These are phyloP conservation scores for Penicillium flavigenum DNA, from an alignment of 495 filamentous ascomycete genomes.

Conservation along the genomic window DNA sequence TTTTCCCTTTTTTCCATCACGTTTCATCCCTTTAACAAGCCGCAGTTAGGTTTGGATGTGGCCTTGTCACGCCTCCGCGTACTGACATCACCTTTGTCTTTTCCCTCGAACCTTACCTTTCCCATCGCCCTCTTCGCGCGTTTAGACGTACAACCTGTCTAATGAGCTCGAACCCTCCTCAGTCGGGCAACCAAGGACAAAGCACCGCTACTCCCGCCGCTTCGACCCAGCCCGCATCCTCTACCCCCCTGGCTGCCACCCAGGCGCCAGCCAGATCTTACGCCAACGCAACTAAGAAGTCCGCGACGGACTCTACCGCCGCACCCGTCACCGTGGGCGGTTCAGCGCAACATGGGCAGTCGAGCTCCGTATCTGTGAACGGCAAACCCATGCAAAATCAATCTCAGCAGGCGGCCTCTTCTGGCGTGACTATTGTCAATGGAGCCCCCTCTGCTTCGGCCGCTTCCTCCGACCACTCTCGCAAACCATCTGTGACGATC, in stretches of 20 bases:
- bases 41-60: conserved; percentile 38
- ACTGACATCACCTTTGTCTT: conserved; percentile 36
- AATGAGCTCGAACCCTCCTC: conserved; percentile 52
- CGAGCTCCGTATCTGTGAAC: conserved; percentile 75
- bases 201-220: conserved; percentile 44
- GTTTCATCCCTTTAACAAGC: conserved; percentile 26
- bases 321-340: conserved; percentile 67
- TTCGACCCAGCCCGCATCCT: conserved; percentile 46
- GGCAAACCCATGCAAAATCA: conserved; percentile 66
- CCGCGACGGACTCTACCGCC: conserved; percentile 67
- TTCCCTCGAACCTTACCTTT: conserved; percentile 5
- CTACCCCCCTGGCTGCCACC: conserved; percentile 57
- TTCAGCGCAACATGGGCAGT: conserved; percentile 80
- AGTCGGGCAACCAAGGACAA: conserved; percentile 53
- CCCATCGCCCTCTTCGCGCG: conserved; percentile 27
- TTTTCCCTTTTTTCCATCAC: conserved; percentile 24
- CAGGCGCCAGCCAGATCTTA: conserved; percentile 57
- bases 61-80: conserved; percentile 31
- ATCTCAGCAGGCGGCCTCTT: conserved; percentile 34
- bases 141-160: conserved; percentile 42
- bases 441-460: conserved; percentile 56
- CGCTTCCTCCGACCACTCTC: conserved; percentile 66
- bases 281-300: conserved; percentile 78
- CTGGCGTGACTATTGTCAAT: conserved; percentile 69
- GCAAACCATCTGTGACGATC: conserved; percentile 86